Percentiles rank a stretch among this genome's conserved stretches.
Conservation (phyloP, 2,329 filamentous ascomycete genomes). For the Truncatella angustata region DNA sequence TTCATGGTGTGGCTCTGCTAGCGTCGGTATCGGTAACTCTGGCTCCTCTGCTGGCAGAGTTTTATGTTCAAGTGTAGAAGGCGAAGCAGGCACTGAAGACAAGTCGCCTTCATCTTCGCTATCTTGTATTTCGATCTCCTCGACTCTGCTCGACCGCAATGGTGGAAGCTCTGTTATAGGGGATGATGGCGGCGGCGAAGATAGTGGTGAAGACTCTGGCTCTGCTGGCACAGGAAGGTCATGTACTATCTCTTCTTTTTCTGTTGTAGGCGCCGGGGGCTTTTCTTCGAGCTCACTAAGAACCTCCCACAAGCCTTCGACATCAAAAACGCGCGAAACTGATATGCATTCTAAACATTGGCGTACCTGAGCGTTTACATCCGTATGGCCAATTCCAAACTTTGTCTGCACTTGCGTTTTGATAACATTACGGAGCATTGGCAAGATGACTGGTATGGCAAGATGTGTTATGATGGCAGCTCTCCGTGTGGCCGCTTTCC, state of each 20-base stretch:
- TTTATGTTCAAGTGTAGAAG: background rate
- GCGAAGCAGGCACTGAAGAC: slow-evolving; percentile 18
- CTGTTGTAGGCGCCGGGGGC: background rate
- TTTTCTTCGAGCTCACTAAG: slow-evolving; percentile 45
- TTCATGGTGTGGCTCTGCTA: slow-evolving; percentile 1
- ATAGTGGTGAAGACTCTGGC: background rate
- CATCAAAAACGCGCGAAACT: slow-evolving; percentile 57
- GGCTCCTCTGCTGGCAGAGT: background rate
- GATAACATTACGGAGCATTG: slow-evolving; percentile 39
- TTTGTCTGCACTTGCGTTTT: slow-evolving; percentile 29
- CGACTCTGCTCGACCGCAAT: background rate
- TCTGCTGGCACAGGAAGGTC: background rate
- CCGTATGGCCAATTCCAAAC: slow-evolving; percentile 15
- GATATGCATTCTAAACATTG: slow-evolving; percentile 47
- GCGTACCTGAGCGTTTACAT: slow-evolving; percentile 24
- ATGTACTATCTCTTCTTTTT: background rate
- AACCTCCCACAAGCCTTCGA: slow-evolving; percentile 58
- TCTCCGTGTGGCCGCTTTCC: slow-evolving; percentile 6
- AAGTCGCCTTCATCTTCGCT: slow-evolving; percentile 39
- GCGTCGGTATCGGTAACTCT: background rate
- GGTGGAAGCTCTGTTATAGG: slow-evolving; percentile 4
- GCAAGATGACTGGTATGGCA: slow-evolving; percentile 38
- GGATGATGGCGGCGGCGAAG: slow-evolving; percentile 5
- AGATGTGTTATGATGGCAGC: slow-evolving; percentile 50
- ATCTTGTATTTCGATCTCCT: slow-evolving; percentile 31